Conservation (phyloP, 2,329 filamentous ascomycete genomes). For the Furcasterigmium furcatum region DNA sequence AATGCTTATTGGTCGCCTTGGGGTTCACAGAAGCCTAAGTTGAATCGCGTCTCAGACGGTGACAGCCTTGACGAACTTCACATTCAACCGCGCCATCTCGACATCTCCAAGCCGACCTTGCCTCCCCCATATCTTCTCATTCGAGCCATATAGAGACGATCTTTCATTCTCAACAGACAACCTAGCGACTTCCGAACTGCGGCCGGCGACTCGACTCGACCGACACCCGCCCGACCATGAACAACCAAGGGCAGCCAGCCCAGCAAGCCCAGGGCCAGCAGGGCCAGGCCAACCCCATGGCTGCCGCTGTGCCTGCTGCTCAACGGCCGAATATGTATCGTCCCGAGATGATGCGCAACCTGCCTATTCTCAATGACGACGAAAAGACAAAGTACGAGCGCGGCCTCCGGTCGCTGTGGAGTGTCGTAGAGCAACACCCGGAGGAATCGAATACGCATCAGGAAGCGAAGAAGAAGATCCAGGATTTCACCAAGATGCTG, state of each 20-base stretch:
- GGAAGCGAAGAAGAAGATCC: constrained; percentile 53
- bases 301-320: constrained; percentile 14
- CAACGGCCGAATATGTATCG: constrained; percentile 40
- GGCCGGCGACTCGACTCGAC: too few relatives aligned
- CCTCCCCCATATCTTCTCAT: too few relatives aligned
- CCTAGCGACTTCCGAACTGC: too few relatives aligned
- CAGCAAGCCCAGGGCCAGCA: too few relatives aligned
- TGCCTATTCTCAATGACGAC: constrained; percentile 46
- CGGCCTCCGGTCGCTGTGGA: constrained; percentile 53
- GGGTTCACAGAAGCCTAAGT: too few relatives aligned
- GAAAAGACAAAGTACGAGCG: constrained; percentile 59
- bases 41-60: too few relatives aligned
- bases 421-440: constrained; percentile 42
- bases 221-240: constrained; percentile 6
- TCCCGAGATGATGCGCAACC: constrained; percentile 47
- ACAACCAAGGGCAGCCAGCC: constrained; percentile 12
- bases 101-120: too few relatives aligned
- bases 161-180: too few relatives aligned
- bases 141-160: too few relatives aligned
- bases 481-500: constrained; percentile 58
- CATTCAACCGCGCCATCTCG: too few relatives aligned
- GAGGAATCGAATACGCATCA: constrained; percentile 46
- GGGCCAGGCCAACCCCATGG: constrained; percentile 12
- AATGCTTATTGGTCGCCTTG: too few relatives aligned
- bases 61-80: too few relatives aligned